A percentile compares a stretch with the other conserved stretches of the same genome.
phyloP scores from a whole-genome alignment of 2,329 filamentous ascomycete genomes.

The Phialocephala sp. region DNA sequence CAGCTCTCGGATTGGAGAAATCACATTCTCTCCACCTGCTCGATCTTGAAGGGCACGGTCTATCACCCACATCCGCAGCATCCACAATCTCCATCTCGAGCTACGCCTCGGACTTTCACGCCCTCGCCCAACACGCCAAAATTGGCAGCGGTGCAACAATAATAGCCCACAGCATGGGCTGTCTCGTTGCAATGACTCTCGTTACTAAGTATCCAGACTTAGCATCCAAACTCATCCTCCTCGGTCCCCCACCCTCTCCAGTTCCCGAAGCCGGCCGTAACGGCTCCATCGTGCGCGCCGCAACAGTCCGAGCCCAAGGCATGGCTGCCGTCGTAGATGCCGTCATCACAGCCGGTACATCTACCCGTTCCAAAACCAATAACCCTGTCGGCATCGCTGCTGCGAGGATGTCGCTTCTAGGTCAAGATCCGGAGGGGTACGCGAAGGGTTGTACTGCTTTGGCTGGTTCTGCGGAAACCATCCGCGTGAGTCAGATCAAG shows the following conservation, averaged over 20 bases:
- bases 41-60: conserved; percentile 62
- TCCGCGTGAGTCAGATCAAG: conserved; percentile 45
- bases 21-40: conserved; percentile 49
- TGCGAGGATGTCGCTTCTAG: conserved; percentile 50
- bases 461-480: conserved; percentile 45
- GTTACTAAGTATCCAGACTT: conserved; percentile 47
- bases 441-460: conserved; percentile 59
- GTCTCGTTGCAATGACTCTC: conserved; percentile 53
- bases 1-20: conserved; percentile 41
- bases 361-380: conserved; percentile 43
- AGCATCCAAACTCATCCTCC: conserved; percentile 52
- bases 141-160: conserved; percentile 46
- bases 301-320: conserved; percentile 49
- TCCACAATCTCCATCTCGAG: conserved; percentile 50
- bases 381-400: conserved; percentile 51
- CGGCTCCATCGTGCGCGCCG: conserved; percentile 45
- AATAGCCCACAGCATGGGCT: conserved; percentile 59
- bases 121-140: conserved; percentile 45
- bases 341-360: conserved; percentile 46
- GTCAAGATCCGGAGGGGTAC: conserved; percentile 58
- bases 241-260: conserved; percentile 54
- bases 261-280: conserved; percentile 46
- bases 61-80: conserved; percentile 55
- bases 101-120: conserved; percentile 50
- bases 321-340: conserved; percentile 51